Evolutionary conservation across 768 basidiomycete species (phyloP).

Genomic region (Trametes elegans): DNA sequence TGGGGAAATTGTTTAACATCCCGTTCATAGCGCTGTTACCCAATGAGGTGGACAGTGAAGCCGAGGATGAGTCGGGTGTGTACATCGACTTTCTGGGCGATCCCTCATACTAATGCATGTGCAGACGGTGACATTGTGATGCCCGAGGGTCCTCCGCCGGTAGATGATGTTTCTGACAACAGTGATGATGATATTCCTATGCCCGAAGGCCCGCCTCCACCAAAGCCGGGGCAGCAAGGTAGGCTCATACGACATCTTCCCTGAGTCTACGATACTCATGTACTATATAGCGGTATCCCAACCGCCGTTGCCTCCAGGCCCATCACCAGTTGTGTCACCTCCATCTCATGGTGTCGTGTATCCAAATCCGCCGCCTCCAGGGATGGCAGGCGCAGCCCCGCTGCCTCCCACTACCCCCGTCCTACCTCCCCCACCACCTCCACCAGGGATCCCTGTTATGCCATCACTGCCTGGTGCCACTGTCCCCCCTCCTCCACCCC

Average conservation of each 20-base stretch:
- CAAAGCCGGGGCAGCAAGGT: constrained; percentile 19
- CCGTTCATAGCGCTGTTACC: constrained; percentile 49
- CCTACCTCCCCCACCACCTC: no score
- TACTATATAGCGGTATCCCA: background rate
- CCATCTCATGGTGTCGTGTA: background rate
- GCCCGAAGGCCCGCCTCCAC: constrained; percentile 77
- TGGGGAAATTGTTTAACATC: background rate
- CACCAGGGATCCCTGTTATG: background rate
- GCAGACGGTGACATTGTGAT: constrained; percentile 61
- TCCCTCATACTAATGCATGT: background rate
- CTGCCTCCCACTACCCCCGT: no score
- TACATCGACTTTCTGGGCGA: background rate
- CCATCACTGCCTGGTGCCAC: constrained; percentile 12
- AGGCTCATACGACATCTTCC: background rate
- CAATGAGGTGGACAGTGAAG: constrained; percentile 64
- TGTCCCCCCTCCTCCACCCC: constrained; percentile 1
- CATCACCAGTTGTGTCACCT: constrained; percentile 19
- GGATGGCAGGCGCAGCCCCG: no score
- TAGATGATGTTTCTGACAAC: constrained; percentile 43
- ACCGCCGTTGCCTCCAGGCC: constrained; percentile 31
- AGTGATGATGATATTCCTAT: constrained; percentile 86
- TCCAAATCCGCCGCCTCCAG: no score
- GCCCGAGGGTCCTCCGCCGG: constrained; percentile 65
- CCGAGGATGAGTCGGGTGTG: constrained; percentile 46
- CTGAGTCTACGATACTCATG: background rate